Evolutionary conservation across 345 rosid species (phyloP), one percentile per base, ranked within the genome.

Genomic region (Citrus cavaleriei): DNA sequence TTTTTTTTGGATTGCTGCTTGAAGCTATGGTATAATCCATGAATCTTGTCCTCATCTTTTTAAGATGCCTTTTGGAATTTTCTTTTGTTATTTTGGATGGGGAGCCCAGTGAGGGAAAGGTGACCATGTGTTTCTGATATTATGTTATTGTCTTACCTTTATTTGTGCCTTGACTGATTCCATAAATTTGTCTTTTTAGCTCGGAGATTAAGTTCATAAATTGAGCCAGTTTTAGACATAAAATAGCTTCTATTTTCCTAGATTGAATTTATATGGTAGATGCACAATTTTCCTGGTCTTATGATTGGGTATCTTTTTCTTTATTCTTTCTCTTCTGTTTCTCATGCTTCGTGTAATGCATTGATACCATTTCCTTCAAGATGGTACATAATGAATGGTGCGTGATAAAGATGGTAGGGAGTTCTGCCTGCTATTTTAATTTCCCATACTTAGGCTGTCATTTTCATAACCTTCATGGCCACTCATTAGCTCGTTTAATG

Each of bases 21-120:
- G 61, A 51, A 46, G 60, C 46, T 38, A 51, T 57, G 27, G 13
- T 35, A 37, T 14, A 59, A 73, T 73, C 74, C 69, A 13, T 21
- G 46, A 25, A 68, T 32, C 34, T 55, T 6, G 37, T 76, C 37
- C 54, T 80, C 51, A 54, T 73, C 71, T 81, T 82, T 42, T 78
- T 63, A 74, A 65, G 77, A 63, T 74, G 80, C 76, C 62, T 77
- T 81, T 81, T 75, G 77, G 82, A 73, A 57, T 78, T 79, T 35
- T 81, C 28, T 55, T 66, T 66, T 13, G 76, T 76, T 83, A 78
- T 77, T 70, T 64, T 71, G 78, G 77, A 18, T 34, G 79, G 51
- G 81, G 87, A 80, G 85, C 83, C 87, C 68, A 66, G 37, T 64
- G 60, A 72, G 58, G 78, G 28, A 77, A 81, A 84, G 68, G 18